These are phyloP conservation scores for Calonectria pseudoreteaudii DNA, from an alignment of 2,329 filamentous ascomycete species.

Conservation along the genomic window DNA sequence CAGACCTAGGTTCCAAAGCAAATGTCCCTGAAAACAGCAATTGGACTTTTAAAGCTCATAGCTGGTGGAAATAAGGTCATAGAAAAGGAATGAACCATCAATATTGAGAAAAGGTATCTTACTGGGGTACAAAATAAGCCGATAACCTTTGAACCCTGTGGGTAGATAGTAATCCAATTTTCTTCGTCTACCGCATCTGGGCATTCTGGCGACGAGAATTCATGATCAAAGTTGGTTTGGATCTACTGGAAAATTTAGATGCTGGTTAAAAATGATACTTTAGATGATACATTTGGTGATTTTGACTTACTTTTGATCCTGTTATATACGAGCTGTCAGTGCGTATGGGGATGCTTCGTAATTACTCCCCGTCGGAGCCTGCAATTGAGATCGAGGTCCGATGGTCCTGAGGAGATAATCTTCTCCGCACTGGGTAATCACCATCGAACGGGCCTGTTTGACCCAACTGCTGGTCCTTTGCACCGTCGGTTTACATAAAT, in stretches of 20 bases:
- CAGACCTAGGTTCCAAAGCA: too few species aligned
- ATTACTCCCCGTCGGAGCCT: background rate
- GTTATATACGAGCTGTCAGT: background rate
- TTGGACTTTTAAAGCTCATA: too few species aligned
- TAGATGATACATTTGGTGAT: background rate
- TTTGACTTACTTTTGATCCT: background rate
- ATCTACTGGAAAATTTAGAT: background rate
- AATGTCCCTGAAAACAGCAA: too few species aligned
- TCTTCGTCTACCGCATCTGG: background rate
- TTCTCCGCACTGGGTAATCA: background rate
- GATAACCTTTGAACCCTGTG: background rate
- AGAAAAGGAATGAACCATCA: background rate
- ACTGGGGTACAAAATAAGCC: background rate
- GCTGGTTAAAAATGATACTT: background rate
- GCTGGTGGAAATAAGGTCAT: too few species aligned
- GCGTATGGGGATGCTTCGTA: background rate
- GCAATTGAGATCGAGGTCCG: background rate
- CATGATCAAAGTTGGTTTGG: background rate
- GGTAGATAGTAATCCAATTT: background rate
- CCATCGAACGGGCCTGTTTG: background rate
- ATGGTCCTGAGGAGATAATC: background rate
- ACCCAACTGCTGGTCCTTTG: constrained; percentile 13
- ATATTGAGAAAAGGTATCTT: background rate
- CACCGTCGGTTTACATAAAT: constrained; percentile 20
- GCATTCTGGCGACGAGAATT: background rate